Percentiles rank a stretch among this genome's conserved stretches.
phyloP scores from a whole-genome alignment of 345 rosid genomes.

The Pistacia integerrima region DNA sequence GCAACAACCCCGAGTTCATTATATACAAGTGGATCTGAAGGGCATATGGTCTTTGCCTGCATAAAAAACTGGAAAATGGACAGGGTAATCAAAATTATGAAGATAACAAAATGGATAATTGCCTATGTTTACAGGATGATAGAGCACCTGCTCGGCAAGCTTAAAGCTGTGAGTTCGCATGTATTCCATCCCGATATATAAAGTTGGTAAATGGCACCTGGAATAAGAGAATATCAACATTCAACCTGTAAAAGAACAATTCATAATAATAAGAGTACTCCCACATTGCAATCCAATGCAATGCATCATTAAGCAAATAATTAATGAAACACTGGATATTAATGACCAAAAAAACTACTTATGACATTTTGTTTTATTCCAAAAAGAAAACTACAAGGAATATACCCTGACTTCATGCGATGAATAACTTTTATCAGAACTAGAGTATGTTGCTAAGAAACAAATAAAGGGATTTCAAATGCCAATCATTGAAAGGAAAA shows the following conservation, averaged over 20 bases:
- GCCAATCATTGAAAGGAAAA: not conserved
- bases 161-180: conserved; percentile 95
- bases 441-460: not conserved
- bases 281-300: conserved; percentile 22
- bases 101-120: not conserved
- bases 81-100: conserved; percentile 12
- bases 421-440: too few species aligned
- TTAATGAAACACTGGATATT: not conserved
- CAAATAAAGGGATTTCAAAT: not conserved
- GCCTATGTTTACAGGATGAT: conserved; percentile 9
- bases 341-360: not conserved
- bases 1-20: conserved; percentile 99
- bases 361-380: not conserved
- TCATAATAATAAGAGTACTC: conserved; percentile 52
- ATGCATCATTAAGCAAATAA: conserved; percentile 14
- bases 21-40: conserved; percentile 92
- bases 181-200: conserved; percentile 99
- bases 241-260: conserved; percentile 69
- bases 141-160: conserved; percentile 95
- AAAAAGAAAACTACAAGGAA: not conserved
- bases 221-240: conserved; percentile 76
- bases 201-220: conserved; percentile 97
- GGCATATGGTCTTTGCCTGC: conserved; percentile 91
- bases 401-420: not conserved
- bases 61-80: conserved; percentile 67